Conservation (phyloP, 1,284 basidiomycete species). For the Pyrrhoderma noxium region DNA sequence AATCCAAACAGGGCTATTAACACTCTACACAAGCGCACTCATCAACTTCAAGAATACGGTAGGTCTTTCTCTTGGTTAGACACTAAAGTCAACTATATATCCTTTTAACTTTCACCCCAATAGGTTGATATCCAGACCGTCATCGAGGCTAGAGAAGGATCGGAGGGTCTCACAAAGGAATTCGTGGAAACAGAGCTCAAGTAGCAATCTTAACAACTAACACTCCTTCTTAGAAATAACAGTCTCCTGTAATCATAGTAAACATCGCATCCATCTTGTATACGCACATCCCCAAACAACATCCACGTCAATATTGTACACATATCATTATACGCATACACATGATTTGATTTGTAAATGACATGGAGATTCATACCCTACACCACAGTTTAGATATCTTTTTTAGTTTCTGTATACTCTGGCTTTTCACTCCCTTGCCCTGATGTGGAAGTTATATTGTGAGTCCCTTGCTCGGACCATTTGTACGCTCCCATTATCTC, state of each 20-base stretch:
- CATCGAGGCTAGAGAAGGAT: constrained; percentile 74
- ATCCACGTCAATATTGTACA: constrained; percentile 9
- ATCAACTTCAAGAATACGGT: constrained; percentile 74
- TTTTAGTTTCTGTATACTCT: neutral
- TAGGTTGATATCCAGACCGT: constrained; percentile 70
- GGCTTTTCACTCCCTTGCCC: neutral
- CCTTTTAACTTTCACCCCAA: neutral
- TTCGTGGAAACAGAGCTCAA: constrained; percentile 55
- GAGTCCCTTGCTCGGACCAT: neutral
- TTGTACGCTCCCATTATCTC: constrained; percentile 51
- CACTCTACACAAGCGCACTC: constrained; percentile 78
- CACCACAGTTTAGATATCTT: constrained; percentile 1
- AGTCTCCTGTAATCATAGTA: too few species aligned
- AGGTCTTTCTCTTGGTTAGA: constrained; percentile 24
- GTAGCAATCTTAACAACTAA: neutral
- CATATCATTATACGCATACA: constrained; percentile 1
- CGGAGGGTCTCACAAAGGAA: constrained; percentile 72
- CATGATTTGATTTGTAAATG: neutral
- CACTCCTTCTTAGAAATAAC: too few species aligned
- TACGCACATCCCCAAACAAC: constrained; percentile 1
- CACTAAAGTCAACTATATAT: neutral
- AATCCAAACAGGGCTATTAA: constrained; percentile 70
- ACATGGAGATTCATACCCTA: neutral
- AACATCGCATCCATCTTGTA: neutral
- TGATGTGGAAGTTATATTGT: neutral